Evolutionary conservation across 768 basidiomycete genomes (phyloP).

Genomic region (Podaxis sp.): DNA sequence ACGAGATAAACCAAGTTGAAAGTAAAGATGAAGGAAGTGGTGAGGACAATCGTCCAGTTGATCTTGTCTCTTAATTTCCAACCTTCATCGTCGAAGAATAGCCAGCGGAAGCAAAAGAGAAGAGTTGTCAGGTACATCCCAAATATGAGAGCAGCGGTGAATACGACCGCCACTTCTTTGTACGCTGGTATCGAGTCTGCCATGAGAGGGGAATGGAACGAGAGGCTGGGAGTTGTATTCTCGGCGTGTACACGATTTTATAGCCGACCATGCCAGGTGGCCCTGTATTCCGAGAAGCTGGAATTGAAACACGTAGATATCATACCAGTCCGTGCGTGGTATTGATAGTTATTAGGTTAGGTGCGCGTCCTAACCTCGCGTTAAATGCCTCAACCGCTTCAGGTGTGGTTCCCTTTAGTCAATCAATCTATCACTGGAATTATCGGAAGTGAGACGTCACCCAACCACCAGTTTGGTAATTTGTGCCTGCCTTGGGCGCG

Average conservation of each 20-base stretch:
- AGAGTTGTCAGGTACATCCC: neutral
- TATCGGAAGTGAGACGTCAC: too few species aligned
- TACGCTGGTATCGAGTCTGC: neutral
- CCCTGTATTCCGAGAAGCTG: neutral
- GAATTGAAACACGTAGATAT: neutral
- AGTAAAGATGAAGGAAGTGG: neutral
- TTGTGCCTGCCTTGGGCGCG: too few species aligned
- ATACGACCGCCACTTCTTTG: neutral
- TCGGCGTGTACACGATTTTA: neutral
- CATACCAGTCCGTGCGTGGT: neutral
- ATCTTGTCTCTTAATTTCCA: constrained; percentile 6
- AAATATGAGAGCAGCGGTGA: neutral
- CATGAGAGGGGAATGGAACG: neutral
- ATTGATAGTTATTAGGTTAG: neutral
- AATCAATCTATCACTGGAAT: too few species aligned
- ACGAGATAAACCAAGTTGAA: neutral
- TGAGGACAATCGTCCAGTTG: neutral
- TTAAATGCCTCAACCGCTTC: neutral
- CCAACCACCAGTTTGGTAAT: too few species aligned
- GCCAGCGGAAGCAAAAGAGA: neutral
- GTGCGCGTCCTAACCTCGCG: neutral
- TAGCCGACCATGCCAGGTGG: neutral
- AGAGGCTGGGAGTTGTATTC: neutral
- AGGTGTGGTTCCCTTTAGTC: too few species aligned
- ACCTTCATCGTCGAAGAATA: constrained; percentile 4